Base-by-base conservation (phyloP, 2,329 filamentous ascomycete species). In the Graphium sp. region DNA sequence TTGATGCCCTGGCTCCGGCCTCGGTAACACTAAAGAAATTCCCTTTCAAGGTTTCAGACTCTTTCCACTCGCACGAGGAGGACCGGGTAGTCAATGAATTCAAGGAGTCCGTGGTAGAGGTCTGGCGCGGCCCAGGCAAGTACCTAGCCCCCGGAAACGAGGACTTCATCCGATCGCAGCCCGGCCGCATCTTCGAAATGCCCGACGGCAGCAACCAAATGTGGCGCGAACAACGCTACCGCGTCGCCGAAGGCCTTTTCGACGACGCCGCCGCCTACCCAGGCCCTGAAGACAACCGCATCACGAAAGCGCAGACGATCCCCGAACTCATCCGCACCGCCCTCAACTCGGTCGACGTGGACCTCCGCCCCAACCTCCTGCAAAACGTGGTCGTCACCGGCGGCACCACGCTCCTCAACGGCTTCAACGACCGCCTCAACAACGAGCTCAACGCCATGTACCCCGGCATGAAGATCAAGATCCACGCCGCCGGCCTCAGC, bases 201-300 rank as follows among this genome's bases (percentile, higher is more conserved):
- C 89, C 89, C 7, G 83, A 95, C 47, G 89, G 89, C 28, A 85
- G 78, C 58, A 98, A 95, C 58, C 81, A 92, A 50, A 78, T 93
- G 54, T 98, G 93, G 61, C 77, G 81, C 36, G 67, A 76, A 32
- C 85, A 94, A 50, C 75, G 89, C 28, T 94, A 78, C 64, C 72
- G 74, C 39, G 77, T 83, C 8, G 75, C 77, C 2, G 89, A 98
- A 55, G 81, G 81, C 23, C 67, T 98, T 49, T 98, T 89, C 63
- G 87, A 95, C 47, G 77, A 84, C 41, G 73, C 71, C 30, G 79
- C 77, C 21, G 78, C 80, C 4, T 70, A 82, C 30, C 51, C 56
- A 4, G 46, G 54, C 9, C 38, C 57, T 8, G 56, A 55, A 32
- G 31, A 46, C 8, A n/a, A 18, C 6, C 13, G 18, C 20, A 25